Evolutionary conservation across 1,284 basidiomycete species (phyloP).

Genomic region (Trichosporon sp.): DNA sequence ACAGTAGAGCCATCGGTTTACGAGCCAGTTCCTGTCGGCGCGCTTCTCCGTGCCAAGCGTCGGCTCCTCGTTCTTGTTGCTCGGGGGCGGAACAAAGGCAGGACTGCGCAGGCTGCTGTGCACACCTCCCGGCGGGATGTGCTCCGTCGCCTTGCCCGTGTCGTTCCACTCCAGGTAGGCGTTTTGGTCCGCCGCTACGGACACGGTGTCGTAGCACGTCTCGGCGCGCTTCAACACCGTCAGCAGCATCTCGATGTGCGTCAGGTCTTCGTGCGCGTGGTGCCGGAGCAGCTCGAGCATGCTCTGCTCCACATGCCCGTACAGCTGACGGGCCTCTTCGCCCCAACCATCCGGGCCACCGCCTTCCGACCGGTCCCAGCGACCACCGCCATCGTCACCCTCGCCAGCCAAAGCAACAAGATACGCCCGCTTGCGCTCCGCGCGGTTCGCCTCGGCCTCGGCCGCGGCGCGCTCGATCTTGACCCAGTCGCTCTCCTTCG

Average conservation of each 20-base stretch:
- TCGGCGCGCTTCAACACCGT: slow-evolving; percentile 28
- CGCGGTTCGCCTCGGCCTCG: slow-evolving; percentile 27
- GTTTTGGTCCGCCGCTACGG: slow-evolving; percentile 36
- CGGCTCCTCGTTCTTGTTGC: slow-evolving; percentile 24
- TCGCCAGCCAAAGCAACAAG: slow-evolving; percentile 33
- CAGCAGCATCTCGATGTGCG: slow-evolving; percentile 29
- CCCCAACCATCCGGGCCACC: slow-evolving; percentile 34
- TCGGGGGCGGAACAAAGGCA: slow-evolving; percentile 23
- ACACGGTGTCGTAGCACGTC: slow-evolving; percentile 26
- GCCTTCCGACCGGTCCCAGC: slow-evolving; percentile 29
- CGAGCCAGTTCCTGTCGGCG: slow-evolving; percentile 32
- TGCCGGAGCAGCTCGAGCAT: slow-evolving; percentile 32
- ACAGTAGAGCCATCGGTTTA: slow-evolving; percentile 31
- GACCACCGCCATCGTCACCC: slow-evolving; percentile 31
- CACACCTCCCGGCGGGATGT: background rate
- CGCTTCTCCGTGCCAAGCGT: slow-evolving; percentile 26
- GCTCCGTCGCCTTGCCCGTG: slow-evolving; percentile 4
- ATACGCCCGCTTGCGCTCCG: slow-evolving; percentile 34
- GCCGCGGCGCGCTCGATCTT: slow-evolving; percentile 28
- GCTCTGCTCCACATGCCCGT: slow-evolving; percentile 30
- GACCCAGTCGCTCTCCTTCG: slow-evolving; percentile 27
- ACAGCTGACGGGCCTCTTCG: slow-evolving; percentile 34
- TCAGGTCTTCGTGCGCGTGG: slow-evolving; percentile 33
- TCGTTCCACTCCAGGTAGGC: slow-evolving; percentile 39
- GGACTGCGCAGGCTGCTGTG: slow-evolving; percentile 18